Evolutionary conservation across 73 alveolate species (phyloP).

Genomic region (Paraurostyla sp.): DNA sequence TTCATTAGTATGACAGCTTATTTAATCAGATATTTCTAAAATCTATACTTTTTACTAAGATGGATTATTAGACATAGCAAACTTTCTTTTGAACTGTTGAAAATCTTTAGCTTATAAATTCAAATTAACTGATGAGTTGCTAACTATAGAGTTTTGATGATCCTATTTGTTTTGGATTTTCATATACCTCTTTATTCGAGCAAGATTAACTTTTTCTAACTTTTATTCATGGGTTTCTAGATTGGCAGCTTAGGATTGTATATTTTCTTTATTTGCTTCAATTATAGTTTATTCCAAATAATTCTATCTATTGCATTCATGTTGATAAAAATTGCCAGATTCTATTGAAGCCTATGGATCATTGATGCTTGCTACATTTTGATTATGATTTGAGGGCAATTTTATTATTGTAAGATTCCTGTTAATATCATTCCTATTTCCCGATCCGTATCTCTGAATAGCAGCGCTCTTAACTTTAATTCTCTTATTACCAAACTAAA

Average conservation of each 20-base stretch:
- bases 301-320: no score
- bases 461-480: conserved; percentile 43
- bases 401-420: background rate
- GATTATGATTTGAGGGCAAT: background rate
- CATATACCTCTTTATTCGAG: background rate
- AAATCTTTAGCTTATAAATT: background rate
- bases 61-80: background rate
- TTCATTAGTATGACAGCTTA: no score
- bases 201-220: background rate
- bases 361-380: no score
- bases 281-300: background rate
- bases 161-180: background rate
- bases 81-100: background rate
- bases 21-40: background rate
- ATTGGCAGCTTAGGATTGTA: no score
- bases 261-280: background rate
- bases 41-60: background rate
- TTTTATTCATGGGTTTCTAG: no score
- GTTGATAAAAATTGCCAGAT: no score
- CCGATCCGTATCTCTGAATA: conserved; percentile 4
- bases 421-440: background rate
- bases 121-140: background rate
- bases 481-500: background rate
- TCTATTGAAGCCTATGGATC: no score
- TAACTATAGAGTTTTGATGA: background rate